Evolutionary conservation across 768 basidiomycete species (phyloP), one percentile per base, ranked within the genome.

Genomic region (Leccinum subgranulosum): DNA sequence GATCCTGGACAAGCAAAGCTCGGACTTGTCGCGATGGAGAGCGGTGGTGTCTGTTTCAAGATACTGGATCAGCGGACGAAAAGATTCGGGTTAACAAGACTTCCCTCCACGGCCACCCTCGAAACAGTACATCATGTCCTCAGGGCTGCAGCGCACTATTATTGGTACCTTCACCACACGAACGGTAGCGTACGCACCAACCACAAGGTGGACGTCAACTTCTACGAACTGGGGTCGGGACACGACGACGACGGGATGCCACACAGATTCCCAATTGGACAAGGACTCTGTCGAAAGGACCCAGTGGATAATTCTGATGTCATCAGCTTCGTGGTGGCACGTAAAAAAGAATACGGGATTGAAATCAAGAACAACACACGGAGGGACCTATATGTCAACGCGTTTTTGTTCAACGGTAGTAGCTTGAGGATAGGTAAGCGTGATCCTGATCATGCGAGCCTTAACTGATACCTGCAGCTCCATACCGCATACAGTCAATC

Each of bases 401-500:
- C 77, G 6, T 77, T 78, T 60, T 74, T 76, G 56, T 80, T 79
- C 51, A 78, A 79, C 7, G 68, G 66, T 19, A 73, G 74, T 50
- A 49, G 28, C n/a, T 60, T 77, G 39, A 65, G 66, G 2, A 75
- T 79, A 50, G 67, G 75, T 75, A 69, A 45, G 52, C 36, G 8
- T 27, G n/a, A 9, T n/a, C 7, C 10, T 3, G 7, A 1, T 27
- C 11, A 21, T 19, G 52, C 27, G n/a, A 33, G 6, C 45, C 14
- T 11, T 17, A 5, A 27, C 5, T 56, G 23, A 64, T 21, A 15
- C 1, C 17, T 39, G 23, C 39, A 66, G 65, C 15, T 1, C 28
- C 54, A 31, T 67, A 52, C 49, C 56, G 57, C 53, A 53, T 48
- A 9, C 65, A 55, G 19, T 0, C 50, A 0, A 60, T 14, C 15